A percentile compares a stretch with the other conserved stretches of the same genome.
These are phyloP conservation scores for Coniochaeta sp. DNA, from an alignment of 2,329 filamentous ascomycete species.

Conservation along the genomic window DNA sequence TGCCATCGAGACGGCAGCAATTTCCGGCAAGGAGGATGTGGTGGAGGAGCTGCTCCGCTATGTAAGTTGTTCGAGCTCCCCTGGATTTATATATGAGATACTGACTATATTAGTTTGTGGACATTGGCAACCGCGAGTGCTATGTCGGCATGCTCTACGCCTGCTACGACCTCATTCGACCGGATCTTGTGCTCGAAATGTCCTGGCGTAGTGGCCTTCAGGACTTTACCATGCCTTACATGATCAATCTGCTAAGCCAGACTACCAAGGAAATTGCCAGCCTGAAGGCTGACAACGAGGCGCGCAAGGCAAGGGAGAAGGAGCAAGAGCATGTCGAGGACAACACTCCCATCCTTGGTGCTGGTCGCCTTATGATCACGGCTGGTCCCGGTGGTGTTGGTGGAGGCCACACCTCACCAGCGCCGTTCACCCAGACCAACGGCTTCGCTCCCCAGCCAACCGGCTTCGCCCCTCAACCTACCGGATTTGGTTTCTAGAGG, in stretches of 20 bases:
- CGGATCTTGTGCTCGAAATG: slow-evolving; percentile 88
- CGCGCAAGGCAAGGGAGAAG: slow-evolving; percentile 29
- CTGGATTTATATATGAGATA: slow-evolving; percentile 18
- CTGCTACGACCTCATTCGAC: slow-evolving; percentile 93
- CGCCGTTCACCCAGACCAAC: slow-evolving; percentile 72
- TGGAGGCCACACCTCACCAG: slow-evolving; percentile 48
- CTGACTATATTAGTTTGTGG: slow-evolving; percentile 66
- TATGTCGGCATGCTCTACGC: slow-evolving; percentile 99
- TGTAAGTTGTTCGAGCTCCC: slow-evolving; percentile 66
- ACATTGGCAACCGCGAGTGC: slow-evolving; percentile 97
- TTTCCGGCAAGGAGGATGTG: slow-evolving; percentile 82
- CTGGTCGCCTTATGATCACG: slow-evolving; percentile 87
- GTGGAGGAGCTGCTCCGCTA: slow-evolving; percentile 95
- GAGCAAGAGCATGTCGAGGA: slow-evolving; percentile 73
- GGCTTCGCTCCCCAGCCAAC: slow-evolving; percentile 86
- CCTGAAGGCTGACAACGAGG: slow-evolving; percentile 91
- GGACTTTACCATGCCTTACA: slow-evolving; percentile 99
- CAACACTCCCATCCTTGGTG: slow-evolving; percentile 86
- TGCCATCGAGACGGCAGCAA: slow-evolving; percentile 93
- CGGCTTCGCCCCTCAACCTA: slow-evolving; percentile 56
- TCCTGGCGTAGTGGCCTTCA: slow-evolving; percentile 93
- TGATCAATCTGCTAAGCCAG: slow-evolving; percentile 96
- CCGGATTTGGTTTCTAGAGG: slow-evolving; percentile 60
- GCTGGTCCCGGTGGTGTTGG: slow-evolving; percentile 61
- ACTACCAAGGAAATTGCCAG: slow-evolving; percentile 78